phyloP scores from a whole-genome alignment of 1,139 yeast species.

The Blastobotrys illinoisensis region DNA sequence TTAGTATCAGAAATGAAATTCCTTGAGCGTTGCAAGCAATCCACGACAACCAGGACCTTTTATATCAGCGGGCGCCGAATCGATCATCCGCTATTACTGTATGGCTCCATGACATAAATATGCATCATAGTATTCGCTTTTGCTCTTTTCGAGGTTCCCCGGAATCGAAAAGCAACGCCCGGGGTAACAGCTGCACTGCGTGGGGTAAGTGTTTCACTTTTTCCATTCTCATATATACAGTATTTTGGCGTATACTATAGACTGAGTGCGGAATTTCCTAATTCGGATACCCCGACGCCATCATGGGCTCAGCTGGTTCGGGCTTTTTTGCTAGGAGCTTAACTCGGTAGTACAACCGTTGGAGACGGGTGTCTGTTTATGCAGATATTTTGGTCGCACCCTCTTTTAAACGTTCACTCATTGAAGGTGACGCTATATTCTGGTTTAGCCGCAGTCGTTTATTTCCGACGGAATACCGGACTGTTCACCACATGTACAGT shows the following conservation, averaged over 20 bases:
- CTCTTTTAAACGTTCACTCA: too few relatives aligned
- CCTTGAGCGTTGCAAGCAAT: background rate
- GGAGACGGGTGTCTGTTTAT: too few relatives aligned
- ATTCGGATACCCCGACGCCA: background rate
- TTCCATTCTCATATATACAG: background rate
- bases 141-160: background rate
- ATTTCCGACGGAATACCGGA: background rate
- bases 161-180: background rate
- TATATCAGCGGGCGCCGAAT: background rate
- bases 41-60: background rate
- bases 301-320: too few relatives aligned
- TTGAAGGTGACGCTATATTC: too few relatives aligned
- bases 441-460: too few relatives aligned
- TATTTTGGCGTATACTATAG: background rate
- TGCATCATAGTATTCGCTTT: background rate
- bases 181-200: background rate
- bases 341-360: too few relatives aligned
- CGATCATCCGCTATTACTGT: too few relatives aligned
- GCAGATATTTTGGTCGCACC: too few relatives aligned
- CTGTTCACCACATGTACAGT: too few relatives aligned
- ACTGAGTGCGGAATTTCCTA: background rate
- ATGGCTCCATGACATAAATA: background rate
- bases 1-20: background rate
- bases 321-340: too few relatives aligned
- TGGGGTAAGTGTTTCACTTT: background rate